Evolutionary conservation across 495 filamentous ascomycete species (phyloP), one percentile per base, ranked within the genome.

Genomic region (Penicillium macrosclerotiorum): DNA sequence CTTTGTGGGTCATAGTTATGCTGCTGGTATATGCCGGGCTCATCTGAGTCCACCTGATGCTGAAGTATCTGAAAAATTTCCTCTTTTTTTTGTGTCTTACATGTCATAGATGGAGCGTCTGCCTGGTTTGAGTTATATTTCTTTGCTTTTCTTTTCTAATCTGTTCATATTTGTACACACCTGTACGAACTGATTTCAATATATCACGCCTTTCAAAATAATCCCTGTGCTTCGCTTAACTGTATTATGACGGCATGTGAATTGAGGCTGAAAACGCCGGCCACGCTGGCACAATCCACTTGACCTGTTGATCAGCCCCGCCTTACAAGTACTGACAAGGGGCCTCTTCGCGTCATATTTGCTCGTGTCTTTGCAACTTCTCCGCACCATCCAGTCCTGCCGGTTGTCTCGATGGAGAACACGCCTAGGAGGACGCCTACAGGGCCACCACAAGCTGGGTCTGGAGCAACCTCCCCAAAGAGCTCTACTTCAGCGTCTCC

Each of bases 51-150:
- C n/a, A n/a, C n/a, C n/a, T 39, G 37, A 48, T 33, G 37, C 30
- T 47, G 38, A n/a, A n/a, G n/a, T n/a, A n/a, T 34, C 34, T 39
- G 18, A 44, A 57, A 51, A 52, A 45, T 37, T 42, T 52, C 25
- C 50, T 51, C 33, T 49, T 52, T 48, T 40, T 36, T 20, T 34
- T 34, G 36, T 48, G 39, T 37, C 14, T 48, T 32, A 57, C 47
- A 57, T 59, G 57, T 58, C 61, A 66, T 63, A 56, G 52, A 55
- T 63, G 60, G 42, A 57, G 55, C 54, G 55, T 52, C 47, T 49
- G 27, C 36, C 41, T 46, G 49, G 49, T 46, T 19, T 5, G 17
- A 22, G 30, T 52, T 49, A 49, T 42, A 47, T 52, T 48, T 25
- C 25, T 52, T 51, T 47, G 19, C 39, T 41, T 47, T 25, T 52